These are phyloP conservation scores for Penicillium diatomitis DNA, from an alignment of 495 filamentous ascomycete species.

Conservation along the genomic window DNA sequence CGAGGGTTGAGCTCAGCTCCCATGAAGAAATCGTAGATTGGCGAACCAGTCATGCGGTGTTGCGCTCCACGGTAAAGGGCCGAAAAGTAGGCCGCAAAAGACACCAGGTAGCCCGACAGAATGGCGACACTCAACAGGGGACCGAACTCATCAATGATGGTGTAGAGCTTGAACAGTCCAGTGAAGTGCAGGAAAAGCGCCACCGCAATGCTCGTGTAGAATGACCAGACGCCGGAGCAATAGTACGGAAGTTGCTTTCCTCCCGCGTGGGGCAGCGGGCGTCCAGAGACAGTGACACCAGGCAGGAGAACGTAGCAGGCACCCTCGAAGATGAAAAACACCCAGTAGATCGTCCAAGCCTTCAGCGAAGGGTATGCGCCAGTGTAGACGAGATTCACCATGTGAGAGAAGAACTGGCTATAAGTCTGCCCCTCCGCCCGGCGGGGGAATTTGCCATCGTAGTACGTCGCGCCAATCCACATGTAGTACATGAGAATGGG, in stretches of 20 bases:
- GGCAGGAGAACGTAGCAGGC: slow-evolving; percentile 75
- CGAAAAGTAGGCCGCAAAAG: slow-evolving; percentile 75
- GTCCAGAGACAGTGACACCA: slow-evolving; percentile 74
- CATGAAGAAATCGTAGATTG: slow-evolving; percentile 98
- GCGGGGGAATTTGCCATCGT: slow-evolving; percentile 69
- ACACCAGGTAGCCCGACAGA: slow-evolving; percentile 71
- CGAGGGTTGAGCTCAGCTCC: slow-evolving; percentile 94
- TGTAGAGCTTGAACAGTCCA: slow-evolving; percentile 83
- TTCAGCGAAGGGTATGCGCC: slow-evolving; percentile 70
- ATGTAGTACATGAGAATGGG: slow-evolving; percentile 96
- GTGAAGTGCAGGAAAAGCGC: slow-evolving; percentile 63
- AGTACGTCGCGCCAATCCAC: slow-evolving; percentile 94
- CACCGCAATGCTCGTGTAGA: slow-evolving; percentile 74
- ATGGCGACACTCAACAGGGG: slow-evolving; percentile 85
- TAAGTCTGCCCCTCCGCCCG: slow-evolving; percentile 57
- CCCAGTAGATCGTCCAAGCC: slow-evolving; percentile 91
- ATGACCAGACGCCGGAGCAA: slow-evolving; percentile 80
- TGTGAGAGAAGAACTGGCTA: slow-evolving; percentile 55
- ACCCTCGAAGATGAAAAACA: slow-evolving; percentile 76
- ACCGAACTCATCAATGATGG: slow-evolving; percentile 91
- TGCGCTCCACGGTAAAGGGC: slow-evolving; percentile 69
- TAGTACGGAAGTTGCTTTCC: slow-evolving; percentile 85
- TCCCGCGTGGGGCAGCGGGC: slow-evolving; percentile 71
- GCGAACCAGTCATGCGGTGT: slow-evolving; percentile 88
- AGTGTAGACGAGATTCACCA: slow-evolving; percentile 62